Evolutionary conservation across 306 rosid genomes (phyloP).

Genomic region (Lithocarpus polystachyus): DNA sequence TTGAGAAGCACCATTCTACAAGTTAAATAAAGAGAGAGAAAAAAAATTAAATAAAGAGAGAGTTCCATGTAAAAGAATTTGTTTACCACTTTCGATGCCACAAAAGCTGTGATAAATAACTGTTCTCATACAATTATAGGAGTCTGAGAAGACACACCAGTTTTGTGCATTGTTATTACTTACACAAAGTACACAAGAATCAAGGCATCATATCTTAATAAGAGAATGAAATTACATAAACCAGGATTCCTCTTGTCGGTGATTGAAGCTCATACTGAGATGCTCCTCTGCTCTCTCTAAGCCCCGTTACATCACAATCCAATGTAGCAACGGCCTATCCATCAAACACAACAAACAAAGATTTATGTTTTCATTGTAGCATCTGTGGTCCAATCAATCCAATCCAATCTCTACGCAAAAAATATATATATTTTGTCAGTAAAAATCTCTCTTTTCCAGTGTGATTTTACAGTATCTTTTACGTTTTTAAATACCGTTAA

Average conservation of each 20-base stretch:
- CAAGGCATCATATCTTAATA: not conserved
- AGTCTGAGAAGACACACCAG: no score
- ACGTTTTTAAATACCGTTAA: no score
- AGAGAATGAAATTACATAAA: not conserved
- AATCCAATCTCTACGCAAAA: not conserved
- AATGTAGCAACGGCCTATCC: constrained; percentile 22
- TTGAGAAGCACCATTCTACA: no score
- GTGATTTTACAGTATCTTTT: no score
- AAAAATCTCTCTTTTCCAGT: no score
- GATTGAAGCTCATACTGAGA: constrained; percentile 19
- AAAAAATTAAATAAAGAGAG: no score
- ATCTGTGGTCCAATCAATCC: constrained; percentile 29
- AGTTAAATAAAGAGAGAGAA: no score
- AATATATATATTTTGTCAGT: not conserved
- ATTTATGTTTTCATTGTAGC: not conserved
- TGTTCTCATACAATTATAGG: no score
- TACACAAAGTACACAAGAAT: not conserved
- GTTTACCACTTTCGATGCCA: no score
- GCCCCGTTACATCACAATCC: constrained; percentile 21
- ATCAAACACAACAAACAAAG: constrained; percentile 16
- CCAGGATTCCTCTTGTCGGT: constrained; percentile 16
- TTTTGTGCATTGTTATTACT: no score
- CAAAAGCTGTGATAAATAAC: no score
- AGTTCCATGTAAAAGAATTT: no score
- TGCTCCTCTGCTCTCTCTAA: not conserved